Evolutionary conservation across 257 asterid genomes (phyloP).

Genomic region (Solanum piurae): DNA sequence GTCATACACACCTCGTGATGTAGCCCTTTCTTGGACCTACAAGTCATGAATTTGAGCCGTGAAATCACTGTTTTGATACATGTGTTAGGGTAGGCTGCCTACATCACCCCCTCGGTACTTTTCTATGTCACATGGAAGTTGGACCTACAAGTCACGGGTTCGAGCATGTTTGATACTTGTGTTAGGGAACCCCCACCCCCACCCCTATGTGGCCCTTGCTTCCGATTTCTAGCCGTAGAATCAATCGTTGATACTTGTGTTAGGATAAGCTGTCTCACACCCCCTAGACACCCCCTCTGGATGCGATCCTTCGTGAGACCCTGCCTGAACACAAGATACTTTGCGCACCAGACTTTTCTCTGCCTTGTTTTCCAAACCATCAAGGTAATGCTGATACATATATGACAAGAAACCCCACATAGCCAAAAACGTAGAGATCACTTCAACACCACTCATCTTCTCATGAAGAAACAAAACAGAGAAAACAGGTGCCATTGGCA

Average conservation of each 20-base stretch:
- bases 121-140: background rate
- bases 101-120: background rate
- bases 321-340: background rate
- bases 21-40: background rate
- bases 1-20: background rate
- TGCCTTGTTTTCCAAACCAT: background rate
- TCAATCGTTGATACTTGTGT: background rate
- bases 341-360: background rate
- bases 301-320: background rate
- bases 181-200: too few species aligned
- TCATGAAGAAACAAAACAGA: slow-evolving; percentile 49
- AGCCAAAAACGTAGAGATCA: slow-evolving; percentile 17
- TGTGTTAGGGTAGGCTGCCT: background rate
- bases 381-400: slow-evolving; percentile 16
- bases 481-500: slow-evolving; percentile 56
- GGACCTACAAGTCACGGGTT: background rate
- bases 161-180: background rate
- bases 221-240: background rate
- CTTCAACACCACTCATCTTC: slow-evolving; percentile 40
- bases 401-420: slow-evolving; percentile 56
- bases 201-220: background rate
- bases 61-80: background rate
- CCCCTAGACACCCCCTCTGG: background rate
- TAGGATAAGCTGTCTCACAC: background rate
- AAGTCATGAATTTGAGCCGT: background rate